Percentiles rank a stretch among this genome's conserved stretches.
These are phyloP conservation scores for Leptodontidium sp. DNA, from an alignment of 2,329 filamentous ascomycete genomes.

Conservation along the genomic window DNA sequence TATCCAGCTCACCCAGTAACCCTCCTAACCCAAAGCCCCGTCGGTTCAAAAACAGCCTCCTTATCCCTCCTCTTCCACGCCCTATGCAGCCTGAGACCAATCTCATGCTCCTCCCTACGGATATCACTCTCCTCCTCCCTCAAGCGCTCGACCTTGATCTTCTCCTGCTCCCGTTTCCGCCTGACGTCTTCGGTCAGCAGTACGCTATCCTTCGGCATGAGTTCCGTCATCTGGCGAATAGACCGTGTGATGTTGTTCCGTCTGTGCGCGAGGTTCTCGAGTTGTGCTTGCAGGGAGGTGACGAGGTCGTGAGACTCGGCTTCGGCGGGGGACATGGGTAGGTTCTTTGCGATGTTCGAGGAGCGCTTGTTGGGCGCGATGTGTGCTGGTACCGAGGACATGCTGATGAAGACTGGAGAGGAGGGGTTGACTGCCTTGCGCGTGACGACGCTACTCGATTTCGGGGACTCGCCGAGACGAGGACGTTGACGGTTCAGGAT, in stretches of 20 bases:
- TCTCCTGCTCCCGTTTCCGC: constrained; percentile 63
- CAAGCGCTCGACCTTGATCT: constrained; percentile 71
- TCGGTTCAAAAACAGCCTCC: constrained; percentile 69
- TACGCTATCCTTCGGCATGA: constrained; percentile 76
- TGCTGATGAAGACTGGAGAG: constrained; percentile 44
- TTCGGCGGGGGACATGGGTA: constrained; percentile 68
- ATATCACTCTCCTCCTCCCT: constrained; percentile 75
- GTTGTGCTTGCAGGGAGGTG: constrained; percentile 69
- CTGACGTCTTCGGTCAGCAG: constrained; percentile 71
- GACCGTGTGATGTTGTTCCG: constrained; percentile 75
- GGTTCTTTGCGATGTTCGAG: constrained; percentile 57
- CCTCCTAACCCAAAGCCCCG: constrained; percentile 79
- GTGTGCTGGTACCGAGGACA: constrained; percentile 32
- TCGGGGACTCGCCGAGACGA: constrained; percentile 31
- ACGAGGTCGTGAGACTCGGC: constrained; percentile 69
- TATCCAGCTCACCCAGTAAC: constrained; percentile 66
- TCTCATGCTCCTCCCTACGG: constrained; percentile 78
- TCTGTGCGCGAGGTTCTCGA: constrained; percentile 71
- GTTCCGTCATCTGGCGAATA: constrained; percentile 79
- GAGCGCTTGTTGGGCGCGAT: constrained; percentile 27
- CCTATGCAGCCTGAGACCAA: constrained; percentile 77
- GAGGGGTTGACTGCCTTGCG: constrained; percentile 43
- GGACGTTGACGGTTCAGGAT: constrained; percentile 45
- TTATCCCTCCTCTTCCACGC: constrained; percentile 79
- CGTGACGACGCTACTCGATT: constrained; percentile 22